These are phyloP conservation scores for Xerocomus spinulosus DNA, from an alignment of 768 basidiomycete species.

Conservation along the genomic window DNA sequence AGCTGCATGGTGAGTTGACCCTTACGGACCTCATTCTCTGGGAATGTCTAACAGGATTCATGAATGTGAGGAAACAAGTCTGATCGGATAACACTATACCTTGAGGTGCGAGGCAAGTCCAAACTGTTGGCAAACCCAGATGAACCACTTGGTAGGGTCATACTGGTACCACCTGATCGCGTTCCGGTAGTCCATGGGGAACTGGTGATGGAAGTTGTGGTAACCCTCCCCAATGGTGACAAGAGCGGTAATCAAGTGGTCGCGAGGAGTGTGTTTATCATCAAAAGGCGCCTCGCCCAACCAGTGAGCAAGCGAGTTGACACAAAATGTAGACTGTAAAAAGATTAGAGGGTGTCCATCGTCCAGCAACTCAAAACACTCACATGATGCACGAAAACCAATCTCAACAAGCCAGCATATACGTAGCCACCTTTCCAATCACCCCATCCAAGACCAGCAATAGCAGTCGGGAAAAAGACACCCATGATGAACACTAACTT, in stretches of 20 bases:
- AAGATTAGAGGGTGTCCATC: background rate
- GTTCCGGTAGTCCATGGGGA: slow-evolving; percentile 97
- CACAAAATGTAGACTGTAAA: slow-evolving; percentile 85
- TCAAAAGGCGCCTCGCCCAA: slow-evolving; percentile 90
- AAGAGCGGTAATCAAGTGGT: slow-evolving; percentile 85
- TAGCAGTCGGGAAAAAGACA: slow-evolving; percentile 66
- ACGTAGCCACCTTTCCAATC: slow-evolving; percentile 84
- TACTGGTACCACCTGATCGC: slow-evolving; percentile 91
- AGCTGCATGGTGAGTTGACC: slow-evolving; percentile 93
- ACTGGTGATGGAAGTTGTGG: slow-evolving; percentile 97
- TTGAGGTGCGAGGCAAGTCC: slow-evolving; percentile 58
- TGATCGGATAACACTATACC: slow-evolving; percentile 17
- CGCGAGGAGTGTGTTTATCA: slow-evolving; percentile 90
- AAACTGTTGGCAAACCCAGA: slow-evolving; percentile 44
- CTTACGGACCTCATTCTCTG: slow-evolving; percentile 73
- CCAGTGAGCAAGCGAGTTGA: slow-evolving; percentile 97
- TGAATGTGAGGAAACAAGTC: background rate
- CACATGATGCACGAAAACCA: slow-evolving; percentile 86
- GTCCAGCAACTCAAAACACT: slow-evolving; percentile 24
- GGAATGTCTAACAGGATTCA: slow-evolving; percentile 39
- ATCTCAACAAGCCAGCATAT: slow-evolving; percentile 74
- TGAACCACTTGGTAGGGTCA: slow-evolving; percentile 92
- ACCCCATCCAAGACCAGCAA: slow-evolving; percentile 80
- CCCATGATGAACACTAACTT: slow-evolving; percentile 65
- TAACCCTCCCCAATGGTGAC: slow-evolving; percentile 94